These are phyloP conservation scores for Annona squamosa DNA, from an alignment of 164 flowering plant genomes.

Conservation along the genomic window DNA sequence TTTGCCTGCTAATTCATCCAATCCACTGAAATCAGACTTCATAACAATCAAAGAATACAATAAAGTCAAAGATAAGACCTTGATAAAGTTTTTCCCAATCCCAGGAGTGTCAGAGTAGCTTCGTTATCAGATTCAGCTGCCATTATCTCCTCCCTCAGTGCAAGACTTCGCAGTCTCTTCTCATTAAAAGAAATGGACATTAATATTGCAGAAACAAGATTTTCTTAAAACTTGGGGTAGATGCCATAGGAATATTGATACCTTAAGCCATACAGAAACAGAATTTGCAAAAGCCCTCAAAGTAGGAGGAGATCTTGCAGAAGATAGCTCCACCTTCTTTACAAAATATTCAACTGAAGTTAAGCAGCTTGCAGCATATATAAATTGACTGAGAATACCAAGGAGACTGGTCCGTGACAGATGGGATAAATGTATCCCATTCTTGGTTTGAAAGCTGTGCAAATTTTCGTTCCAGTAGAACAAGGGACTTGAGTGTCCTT, in stretches of 20 bases:
- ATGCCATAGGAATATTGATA: constrained; percentile 16
- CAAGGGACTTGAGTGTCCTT: constrained; percentile 64
- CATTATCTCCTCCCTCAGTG: constrained; percentile 68
- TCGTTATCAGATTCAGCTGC: constrained; percentile 24
- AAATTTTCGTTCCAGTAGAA: constrained; percentile 56
- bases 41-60: too few species aligned
- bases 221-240: background rate
- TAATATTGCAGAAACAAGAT: background rate
- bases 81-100: constrained; percentile 41
- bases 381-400: constrained; percentile 52
- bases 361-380: constrained; percentile 69
- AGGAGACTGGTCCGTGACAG: constrained; percentile 60
- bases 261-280: constrained; percentile 74
- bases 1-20: background rate
- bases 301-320: constrained; percentile 43
- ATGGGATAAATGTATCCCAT: constrained; percentile 55
- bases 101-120: constrained; percentile 59
- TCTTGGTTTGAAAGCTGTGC: constrained; percentile 31
- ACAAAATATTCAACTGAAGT: constrained; percentile 48
- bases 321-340: constrained; percentile 32
- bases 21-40: background rate
- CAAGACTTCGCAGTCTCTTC: constrained; percentile 61
- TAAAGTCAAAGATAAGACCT: constrained; percentile 4
- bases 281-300: constrained; percentile 67
- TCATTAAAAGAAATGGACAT: constrained; percentile 9